Base-by-base conservation (phyloP, 306 rosid species). In the Quillaja saponaria region DNA sequence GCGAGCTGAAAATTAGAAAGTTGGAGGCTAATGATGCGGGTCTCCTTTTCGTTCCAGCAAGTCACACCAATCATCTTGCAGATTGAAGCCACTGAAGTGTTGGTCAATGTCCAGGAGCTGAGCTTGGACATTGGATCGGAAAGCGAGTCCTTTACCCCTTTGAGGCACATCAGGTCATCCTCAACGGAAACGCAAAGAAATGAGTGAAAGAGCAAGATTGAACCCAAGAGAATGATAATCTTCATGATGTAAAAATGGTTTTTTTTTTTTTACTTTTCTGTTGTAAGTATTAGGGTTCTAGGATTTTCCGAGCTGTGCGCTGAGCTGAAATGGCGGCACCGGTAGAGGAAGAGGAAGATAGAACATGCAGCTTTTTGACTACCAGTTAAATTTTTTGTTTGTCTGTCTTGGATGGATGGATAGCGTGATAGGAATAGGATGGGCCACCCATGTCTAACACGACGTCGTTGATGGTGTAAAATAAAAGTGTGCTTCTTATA, bases 11-110 rank as follows among this genome's bases (percentile, higher is more conserved):
- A 79, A 7, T 77, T 39, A 21, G 61, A 76, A 9, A 83, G 85
- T 57, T 83, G 68, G 46, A 83, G 77, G 74, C 78, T 76, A 51
- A 83, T 64, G 33, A 83, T 67, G n/a, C 85, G 82, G 39, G 72
- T 79, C 80, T 83, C 88, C 76, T 76, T 70, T 66, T 69, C 71
- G 60, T 83, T 83, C 88, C 88, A 79, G 76, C 85, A 83, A n/a
- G 76, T 16, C 3, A 80, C 85, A 0, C 88, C 85, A 13, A 53
- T 71, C 17, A 79, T 71, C 68, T 79, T 77, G 78, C 85, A 83
- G 71, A 83, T 83, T 51, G 82, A 67, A 6, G 76, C 54, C 2
- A 53, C 85, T 28, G 82, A 76, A 39, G 37, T 52, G 78, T 83
- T 74, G 25, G 54, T 15, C 11, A 79, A 52, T 49, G 58, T 50